Conservation (phyloP, 768 basidiomycete genomes). For the Macrolepiota fuliginosa region DNA sequence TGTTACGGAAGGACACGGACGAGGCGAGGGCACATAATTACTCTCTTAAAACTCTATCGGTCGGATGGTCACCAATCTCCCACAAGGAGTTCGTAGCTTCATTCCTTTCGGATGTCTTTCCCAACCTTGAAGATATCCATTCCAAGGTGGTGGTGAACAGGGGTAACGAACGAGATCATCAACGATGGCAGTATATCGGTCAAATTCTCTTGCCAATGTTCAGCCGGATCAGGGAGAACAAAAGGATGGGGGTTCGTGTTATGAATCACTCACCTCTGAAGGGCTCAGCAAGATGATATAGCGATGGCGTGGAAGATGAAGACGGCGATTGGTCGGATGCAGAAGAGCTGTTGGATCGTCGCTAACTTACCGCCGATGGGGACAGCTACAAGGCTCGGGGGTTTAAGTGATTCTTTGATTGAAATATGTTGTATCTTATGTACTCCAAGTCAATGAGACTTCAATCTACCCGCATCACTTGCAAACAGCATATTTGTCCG, state of each 20-base stretch:
- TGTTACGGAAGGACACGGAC: neutral
- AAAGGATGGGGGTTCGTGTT: neutral
- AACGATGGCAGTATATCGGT: neutral
- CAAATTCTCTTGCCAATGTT: neutral
- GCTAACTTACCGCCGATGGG: no score
- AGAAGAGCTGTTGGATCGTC: no score
- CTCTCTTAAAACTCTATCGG: neutral
- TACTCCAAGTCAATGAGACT: no score
- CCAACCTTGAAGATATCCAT: neutral
- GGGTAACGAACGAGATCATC: neutral
- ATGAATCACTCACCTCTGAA: neutral
- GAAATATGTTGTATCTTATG: no score
- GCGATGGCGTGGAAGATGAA: neutral
- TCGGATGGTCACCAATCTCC: neutral
- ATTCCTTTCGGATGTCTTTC: neutral
- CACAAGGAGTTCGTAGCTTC: neutral
- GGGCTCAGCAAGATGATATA: neutral
- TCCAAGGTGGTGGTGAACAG: neutral
- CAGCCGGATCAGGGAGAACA: neutral
- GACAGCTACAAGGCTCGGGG: no score
- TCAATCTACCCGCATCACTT: no score
- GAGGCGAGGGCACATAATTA: neutral
- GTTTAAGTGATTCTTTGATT: no score
- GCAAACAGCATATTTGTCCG: no score
- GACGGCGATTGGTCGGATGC: neutral